Evolutionary conservation across 805 yeast genomes (phyloP), one percentile per base, ranked within the genome.

Genomic region (Candida oleophila): DNA sequence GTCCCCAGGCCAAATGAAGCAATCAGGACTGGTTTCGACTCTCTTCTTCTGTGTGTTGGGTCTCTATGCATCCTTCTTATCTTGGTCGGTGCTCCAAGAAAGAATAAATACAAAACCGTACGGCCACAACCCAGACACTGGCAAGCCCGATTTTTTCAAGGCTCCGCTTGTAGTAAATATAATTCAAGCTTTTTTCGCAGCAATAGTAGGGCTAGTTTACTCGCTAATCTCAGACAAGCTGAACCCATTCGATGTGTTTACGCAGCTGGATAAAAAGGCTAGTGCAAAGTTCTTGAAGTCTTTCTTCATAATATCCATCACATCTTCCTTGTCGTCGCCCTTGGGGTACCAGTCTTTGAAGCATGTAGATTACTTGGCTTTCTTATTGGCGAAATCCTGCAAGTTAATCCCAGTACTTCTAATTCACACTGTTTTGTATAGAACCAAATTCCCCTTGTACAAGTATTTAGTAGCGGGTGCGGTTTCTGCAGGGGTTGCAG

Each of bases 61-160:
- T 0, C 87, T 94, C 33, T 94, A 94, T 59, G 81, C 80, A 2
- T 85, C 96, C 42, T 94, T 94, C 57, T 68, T 94, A 22, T 77
- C 92, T 1, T 94, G 99, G 99, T 90, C 96, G 0, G 77, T 89
- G 33, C 78, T 94, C 11, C 98, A 94, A 60, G 99, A 94, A 64
- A 82, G 92, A 41, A 81, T 94, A 52, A 78, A 90, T 12, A 81
- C 90, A 1, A 83, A 83, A 40, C 79, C 87, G 11, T 89, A 90
- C 65, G 89, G 87, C 1, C 41, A 45, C 15, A 55, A 68, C 7
- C 77, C 78, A 25, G 59, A 64, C 14, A 54, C 52, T 15, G 62
- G 51, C 4, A 51, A 53, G 14, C 58, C 62, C 2, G 75, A 71
- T 22, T 73, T 70, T 44, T 91, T 89, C 69, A 78, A 82, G 49